Base-by-base conservation (phyloP, 1,284 basidiomycete species). In the Rhodofomes roseus region DNA sequence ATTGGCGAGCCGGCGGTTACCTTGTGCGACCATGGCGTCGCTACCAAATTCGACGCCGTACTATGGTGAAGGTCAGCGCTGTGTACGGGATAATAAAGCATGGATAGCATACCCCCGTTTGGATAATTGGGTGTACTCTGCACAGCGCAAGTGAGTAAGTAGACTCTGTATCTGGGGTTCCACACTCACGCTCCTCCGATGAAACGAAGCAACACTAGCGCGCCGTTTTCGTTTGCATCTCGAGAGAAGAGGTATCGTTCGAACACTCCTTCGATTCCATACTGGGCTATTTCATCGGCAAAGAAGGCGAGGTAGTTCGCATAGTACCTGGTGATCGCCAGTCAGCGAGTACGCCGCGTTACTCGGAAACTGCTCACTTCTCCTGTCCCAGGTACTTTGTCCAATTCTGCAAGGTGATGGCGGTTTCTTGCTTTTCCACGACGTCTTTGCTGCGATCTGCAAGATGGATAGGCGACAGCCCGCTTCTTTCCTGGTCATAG, bases 81-180 rank as follows among this genome's bases (percentile, higher is more conserved):
- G n/a, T 39, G 5, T 18, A 18, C 14, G 7, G 14, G 37, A 16
- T 6, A 16, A 18, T 18, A 3, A 4, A 39, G 9, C 14, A 12
- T n/a, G 37, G 54, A 44, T 39, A 18, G 74, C 81, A 59, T 70
- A 86, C 84, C 41, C 87, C 88, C 34, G 82, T 71, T 66, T 87
- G 84, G 44, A 91, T 89, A 55, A 87, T 73, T 0, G 87, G 86
- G 70, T 91, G 82, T 4, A 81, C 57, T 4, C 82, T 85, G 61
- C n/a, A 18, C n/a, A 23, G 43, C 4, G 16, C 25, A 16, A 14
- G 46, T 48, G 22, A 48, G 46, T 27, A 23, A 4, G 3, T 22
- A 46, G 5, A 16, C 25, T 29, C 11, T 9, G 25, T 23, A 14
- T 20, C 25, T 48, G 12, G 12, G 23, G n/a, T 23, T 4, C 8